These are phyloP conservation scores for Paralagenidium karlingii DNA, from an alignment of 352 stramenopile species.

Conservation along the genomic window DNA sequence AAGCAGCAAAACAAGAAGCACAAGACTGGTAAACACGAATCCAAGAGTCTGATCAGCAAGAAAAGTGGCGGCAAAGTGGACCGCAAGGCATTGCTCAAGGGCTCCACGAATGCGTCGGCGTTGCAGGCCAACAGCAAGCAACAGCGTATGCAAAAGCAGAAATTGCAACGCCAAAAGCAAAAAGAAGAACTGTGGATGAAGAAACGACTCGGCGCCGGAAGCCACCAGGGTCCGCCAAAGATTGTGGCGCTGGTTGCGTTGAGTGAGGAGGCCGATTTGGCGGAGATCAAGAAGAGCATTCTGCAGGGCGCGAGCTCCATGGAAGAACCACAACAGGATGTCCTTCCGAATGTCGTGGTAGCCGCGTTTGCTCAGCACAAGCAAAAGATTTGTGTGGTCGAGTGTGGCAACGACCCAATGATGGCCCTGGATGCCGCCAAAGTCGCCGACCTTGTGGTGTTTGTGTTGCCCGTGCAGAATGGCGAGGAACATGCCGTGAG, in stretches of 20 bases:
- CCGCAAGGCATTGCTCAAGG: conserved; percentile 11
- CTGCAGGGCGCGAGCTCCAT: conserved; percentile 41
- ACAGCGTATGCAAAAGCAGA: conserved; percentile 66
- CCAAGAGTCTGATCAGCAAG: conserved; percentile 65
- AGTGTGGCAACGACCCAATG: conserved; percentile 74
- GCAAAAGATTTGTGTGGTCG: conserved; percentile 78
- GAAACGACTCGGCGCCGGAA: conserved; percentile 67
- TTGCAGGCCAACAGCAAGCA: conserved; percentile 57
- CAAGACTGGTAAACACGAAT: conserved; percentile 74
- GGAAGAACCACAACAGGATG: conserved; percentile 30
- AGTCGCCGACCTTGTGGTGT: conserved; percentile 74
- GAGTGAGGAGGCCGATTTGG: conserved; percentile 43
- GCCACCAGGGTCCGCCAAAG: conserved; percentile 60
- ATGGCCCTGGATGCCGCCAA: conserved; percentile 76
- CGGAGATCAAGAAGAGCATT: conserved; percentile 46
- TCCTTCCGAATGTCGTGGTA: conserved; percentile 47
- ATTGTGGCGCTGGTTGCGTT: conserved; percentile 78
- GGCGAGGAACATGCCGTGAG: conserved; percentile 82
- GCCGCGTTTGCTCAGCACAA: conserved; percentile 75
- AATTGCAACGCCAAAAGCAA: conserved; percentile 77
- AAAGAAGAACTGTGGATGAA: conserved; percentile 74
- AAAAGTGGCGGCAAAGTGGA: conserved; percentile 67
- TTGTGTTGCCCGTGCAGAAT: conserved; percentile 58
- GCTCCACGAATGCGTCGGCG: conserved; percentile 22
- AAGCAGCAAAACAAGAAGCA: conserved; percentile 90